Base-by-base conservation (phyloP, 805 yeast species). In the Hanseniaspora pseudoguilliermondii region DNA sequence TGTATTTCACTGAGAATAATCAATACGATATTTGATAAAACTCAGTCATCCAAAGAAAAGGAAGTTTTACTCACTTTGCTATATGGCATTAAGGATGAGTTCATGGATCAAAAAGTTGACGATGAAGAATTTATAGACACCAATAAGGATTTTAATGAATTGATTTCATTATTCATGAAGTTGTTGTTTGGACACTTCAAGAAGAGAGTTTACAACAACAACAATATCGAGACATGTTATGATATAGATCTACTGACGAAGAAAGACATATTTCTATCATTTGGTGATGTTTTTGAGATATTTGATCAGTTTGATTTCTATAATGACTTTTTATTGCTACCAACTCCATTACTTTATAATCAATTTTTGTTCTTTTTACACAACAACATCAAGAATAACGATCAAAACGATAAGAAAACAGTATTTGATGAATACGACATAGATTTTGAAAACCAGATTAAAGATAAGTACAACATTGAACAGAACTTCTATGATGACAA, bases 291-390 rank as follows among this genome's bases (percentile, higher is more conserved):
- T 13, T 53, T 53, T 46, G 56, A 46, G 35, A 53, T 53, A 8
- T 53, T 53, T 39, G 42, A 53, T 11, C 40, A 32, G 34, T 53
- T 38, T 27, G 32, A 48, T 6, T 38, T 46, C 25, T 53, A 53
- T 11, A 34, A 53, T 25, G 56, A 53, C 46, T 34, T 53, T 21
- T 21, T 53, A 8, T 46, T 53, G 13, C 32, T 53, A 18, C 56
- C 56, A 8, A 53, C 56, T 8, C 56, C 56, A 13, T 38, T 53
- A 16, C 38, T 44, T 11, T 53, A 53, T 27, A 53, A 53, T 32
- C 56, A 53, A 27, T 53, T 53, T 53, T 46, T 53, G 35, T 53
- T 35, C 34, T 53, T 52, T 16, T 39, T 46, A 7, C 56, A 52
- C 18, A 52, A 44, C 20, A 52, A 52, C 15, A 52, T 35, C 20